Evolutionary conservation across 768 basidiomycete species (phyloP), one percentile per base, ranked within the genome.

Genomic region (Termitomyces sp.): DNA sequence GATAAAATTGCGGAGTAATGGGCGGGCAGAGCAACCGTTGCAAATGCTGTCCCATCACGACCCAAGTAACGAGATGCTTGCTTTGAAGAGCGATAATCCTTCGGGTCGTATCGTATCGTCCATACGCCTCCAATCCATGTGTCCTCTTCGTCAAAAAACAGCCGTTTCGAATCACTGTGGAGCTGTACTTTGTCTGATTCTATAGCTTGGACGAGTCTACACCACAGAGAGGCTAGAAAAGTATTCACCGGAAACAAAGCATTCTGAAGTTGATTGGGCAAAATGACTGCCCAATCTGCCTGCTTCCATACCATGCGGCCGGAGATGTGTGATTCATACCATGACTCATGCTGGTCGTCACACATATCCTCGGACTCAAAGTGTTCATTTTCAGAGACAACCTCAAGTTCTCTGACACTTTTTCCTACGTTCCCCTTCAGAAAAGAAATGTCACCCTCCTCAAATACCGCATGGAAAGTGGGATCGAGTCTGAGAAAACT

Each of bases 1-100:
- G 89, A 78, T 53, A 76, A 80, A 55, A 94, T 89, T 2, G 87
- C 92, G 50, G 92, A 84, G 71, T 91, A 96, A 75, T 94, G 90
- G 3, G 88, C 86, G 1, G 94, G 94, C 64, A 96, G 81, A n/a
- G 88, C 90, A 53, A 95, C 81, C 13, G 91, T 87, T 15, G 90
- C 89, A 70, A 94, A 96, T 5, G 94, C 94, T 28, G 90, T 87
- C 24, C 88, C 92, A 64, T 94, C 91, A 33, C 89, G 81, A 58
- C 83, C 79, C 45, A 77, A 77, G 71, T 91, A 89, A 32, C 81
- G 81, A 59, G 73, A 73, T 39, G 81, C 79, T 68, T 90, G 88
- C 56, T 77, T 74, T 45, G 78, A 75, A 13, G 87, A 87, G 64
- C 82, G 85, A 71, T 92, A 91, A 61, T 75, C 44, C 8, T 58